A percentile compares a stretch with the other conserved stretches of the same genome.
These are phyloP conservation scores for Cutaneotrichosporon dermatis DNA, from an alignment of 1,284 basidiomycete genomes.

Conservation along the genomic window DNA sequence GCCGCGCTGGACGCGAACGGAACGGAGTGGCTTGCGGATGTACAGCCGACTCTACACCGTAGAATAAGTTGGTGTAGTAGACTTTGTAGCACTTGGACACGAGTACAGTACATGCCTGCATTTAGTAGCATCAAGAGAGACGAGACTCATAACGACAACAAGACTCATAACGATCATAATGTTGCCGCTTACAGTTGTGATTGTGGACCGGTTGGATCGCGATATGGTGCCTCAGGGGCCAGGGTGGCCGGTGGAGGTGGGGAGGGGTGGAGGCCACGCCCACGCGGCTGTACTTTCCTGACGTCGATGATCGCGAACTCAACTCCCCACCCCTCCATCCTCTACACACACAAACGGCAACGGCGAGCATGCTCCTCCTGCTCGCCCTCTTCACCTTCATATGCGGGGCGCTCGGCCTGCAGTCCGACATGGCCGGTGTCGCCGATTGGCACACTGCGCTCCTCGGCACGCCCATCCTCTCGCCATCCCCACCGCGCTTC, in stretches of 20 bases:
- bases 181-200: no score
- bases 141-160: no score
- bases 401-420: slow-evolving; percentile 16
- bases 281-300: neutral
- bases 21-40: neutral
- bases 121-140: no score
- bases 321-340: neutral
- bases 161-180: no score
- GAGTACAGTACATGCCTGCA: no score
- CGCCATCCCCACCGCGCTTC: slow-evolving; percentile 43
- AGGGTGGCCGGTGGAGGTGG: no score
- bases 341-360: neutral
- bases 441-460: slow-evolving; percentile 79
- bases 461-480: slow-evolving; percentile 62
- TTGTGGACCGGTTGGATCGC: no score
- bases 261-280: neutral
- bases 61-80: neutral
- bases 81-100: neutral
- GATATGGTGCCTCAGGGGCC: no score
- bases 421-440: slow-evolving; percentile 59
- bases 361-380: slow-evolving; percentile 1
- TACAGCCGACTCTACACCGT: neutral
- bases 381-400: slow-evolving; percentile 10
- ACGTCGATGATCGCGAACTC: neutral
- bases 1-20: neutral